Evolutionary conservation across 139 green algal genomes (phyloP).

Genomic region (Pseudopediastrum boryanum): DNA sequence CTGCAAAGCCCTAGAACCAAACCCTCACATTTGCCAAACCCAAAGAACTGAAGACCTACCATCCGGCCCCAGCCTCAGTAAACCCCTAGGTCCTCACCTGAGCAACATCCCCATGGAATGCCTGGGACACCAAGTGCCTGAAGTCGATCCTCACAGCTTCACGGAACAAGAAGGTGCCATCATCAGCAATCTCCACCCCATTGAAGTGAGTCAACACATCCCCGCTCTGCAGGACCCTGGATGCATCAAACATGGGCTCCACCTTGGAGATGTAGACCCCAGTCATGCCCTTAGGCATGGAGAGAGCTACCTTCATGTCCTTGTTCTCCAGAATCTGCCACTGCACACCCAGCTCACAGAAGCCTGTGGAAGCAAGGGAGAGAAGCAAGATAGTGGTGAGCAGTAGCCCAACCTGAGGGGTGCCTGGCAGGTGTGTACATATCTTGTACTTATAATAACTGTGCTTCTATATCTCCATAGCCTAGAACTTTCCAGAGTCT

Average conservation of each 20-base stretch:
- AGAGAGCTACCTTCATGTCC: constrained; percentile 62
- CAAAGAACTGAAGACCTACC: too few species aligned
- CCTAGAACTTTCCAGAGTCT: too few species aligned
- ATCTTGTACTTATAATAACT: too few species aligned
- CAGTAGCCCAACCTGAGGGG: background rate
- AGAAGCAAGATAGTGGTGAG: background rate
- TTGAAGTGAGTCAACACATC: constrained; percentile 58
- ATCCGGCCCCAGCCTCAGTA: too few species aligned
- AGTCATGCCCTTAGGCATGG: constrained; percentile 53
- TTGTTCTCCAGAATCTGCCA: constrained; percentile 92
- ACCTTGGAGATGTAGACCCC: constrained; percentile 54
- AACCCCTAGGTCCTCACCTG: too few species aligned
- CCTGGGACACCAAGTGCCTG: constrained; percentile 49
- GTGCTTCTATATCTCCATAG: too few species aligned
- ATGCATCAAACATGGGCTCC: constrained; percentile 47
- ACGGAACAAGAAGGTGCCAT: constrained; percentile 46
- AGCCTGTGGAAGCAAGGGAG: constrained; percentile 47
- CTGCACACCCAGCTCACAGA: constrained; percentile 77
- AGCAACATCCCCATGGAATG: constrained; percentile 46
- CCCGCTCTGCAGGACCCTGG: background rate
- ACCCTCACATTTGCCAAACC: too few species aligned
- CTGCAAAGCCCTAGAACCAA: too few species aligned
- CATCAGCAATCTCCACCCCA: constrained; percentile 48
- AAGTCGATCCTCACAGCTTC: constrained; percentile 57
- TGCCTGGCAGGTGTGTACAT: background rate